Conservation (phyloP, 2,329 filamentous ascomycete genomes). For the Fusarium sp. region DNA sequence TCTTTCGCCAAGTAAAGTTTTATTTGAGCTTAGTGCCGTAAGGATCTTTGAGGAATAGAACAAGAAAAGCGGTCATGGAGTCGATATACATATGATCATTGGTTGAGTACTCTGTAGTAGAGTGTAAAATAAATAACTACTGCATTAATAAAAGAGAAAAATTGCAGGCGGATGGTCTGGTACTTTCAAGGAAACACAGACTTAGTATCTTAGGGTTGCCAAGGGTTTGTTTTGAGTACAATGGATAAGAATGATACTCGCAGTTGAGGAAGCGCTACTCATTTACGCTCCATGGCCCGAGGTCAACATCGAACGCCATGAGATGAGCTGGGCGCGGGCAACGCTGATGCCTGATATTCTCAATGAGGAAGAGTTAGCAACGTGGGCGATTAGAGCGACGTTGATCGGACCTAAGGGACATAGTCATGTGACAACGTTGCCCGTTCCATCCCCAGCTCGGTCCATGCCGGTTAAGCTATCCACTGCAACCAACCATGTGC, state of each 20-base stretch:
- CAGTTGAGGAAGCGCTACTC: not conserved
- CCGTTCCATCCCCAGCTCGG: not conserved
- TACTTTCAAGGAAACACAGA: not conserved
- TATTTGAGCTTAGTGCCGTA: accelerated
- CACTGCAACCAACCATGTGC: not conserved
- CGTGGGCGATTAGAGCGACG: not conserved
- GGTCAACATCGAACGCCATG: too few species aligned
- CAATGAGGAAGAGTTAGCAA: not conserved
- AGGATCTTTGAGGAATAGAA: accelerated
- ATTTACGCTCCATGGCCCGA: not conserved
- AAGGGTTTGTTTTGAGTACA: too few species aligned
- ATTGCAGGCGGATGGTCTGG: accelerated
- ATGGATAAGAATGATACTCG: not conserved
- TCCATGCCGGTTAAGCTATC: not conserved
- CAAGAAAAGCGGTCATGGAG: not conserved
- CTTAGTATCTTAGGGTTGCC: accelerated
- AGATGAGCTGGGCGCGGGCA: not conserved
- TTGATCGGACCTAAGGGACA: not conserved
- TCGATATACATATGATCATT: not conserved
- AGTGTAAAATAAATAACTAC: not conserved
- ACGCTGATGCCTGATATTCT: too few species aligned
- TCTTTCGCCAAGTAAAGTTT: too few species aligned
- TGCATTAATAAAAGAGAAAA: not conserved
- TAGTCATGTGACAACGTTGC: not conserved
- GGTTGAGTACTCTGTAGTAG: not conserved